Base-by-base conservation (phyloP, 345 rosid genomes). In the Dimocarpus longan region DNA sequence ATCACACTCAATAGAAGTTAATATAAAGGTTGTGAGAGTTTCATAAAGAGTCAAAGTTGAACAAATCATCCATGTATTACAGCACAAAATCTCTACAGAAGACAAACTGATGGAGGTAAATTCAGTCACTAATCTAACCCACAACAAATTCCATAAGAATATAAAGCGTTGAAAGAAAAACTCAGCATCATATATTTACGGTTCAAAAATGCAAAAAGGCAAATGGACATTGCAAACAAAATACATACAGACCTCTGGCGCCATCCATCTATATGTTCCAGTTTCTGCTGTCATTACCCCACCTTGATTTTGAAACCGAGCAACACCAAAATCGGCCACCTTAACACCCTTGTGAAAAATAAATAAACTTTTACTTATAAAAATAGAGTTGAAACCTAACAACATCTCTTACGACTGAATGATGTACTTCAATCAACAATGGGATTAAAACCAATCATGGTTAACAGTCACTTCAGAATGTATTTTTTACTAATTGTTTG, bases 191-290 rank as follows among this genome's bases (percentile, higher is more conserved):
- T 54, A 19, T 13, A 15, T 16, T 40, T 65, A 40, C 18, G 7
- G 62, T 40, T 26, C 10, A 44, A 59, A 71, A 46, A 1, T 5
- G 26, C 21, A 21, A 62, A 74, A 79, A 50, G 44, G 66, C 64
- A 62, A 18, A 48, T 28, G 62, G 16, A 78, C 10, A 54, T 43
- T 24, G 54, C 42, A 69, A 54, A 62, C 18, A 40, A 46, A 48
- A 62, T n/a, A 73, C 32, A 78, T 85, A 54, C 87, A 76, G 50
- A 92, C 93, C 93, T 92, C 97, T 48, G 97, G 94, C 57, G 97
- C 97, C 97, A 92, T 91, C 97, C 94, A 92, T 85, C 94, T 88
- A 80, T 92, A 92, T 10, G 97, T 92, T 66, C 93, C 97, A 48
- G 94, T 91, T 84, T 92, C 94, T 15, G 93, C 97, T 32, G 97